These are phyloP conservation scores for Mycena rebaudengoi DNA, from an alignment of 768 basidiomycete species.

Conservation along the genomic window DNA sequence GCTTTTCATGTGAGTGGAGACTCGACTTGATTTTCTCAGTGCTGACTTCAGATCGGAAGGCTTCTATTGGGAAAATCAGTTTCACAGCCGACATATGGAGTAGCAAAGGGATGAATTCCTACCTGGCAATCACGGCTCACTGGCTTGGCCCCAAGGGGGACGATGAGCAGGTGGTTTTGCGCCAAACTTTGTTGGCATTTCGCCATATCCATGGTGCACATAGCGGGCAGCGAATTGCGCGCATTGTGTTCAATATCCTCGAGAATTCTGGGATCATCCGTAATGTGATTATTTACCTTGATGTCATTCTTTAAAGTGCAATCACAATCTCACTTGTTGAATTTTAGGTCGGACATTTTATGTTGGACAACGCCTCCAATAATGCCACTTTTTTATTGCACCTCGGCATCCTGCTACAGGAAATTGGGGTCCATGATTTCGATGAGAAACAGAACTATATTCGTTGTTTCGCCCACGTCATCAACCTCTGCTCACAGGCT, in stretches of 20 bases:
- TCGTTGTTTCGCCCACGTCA: neutral
- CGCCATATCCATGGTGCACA: conserved; percentile 1
- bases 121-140: conserved; percentile 9
- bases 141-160: conserved; percentile 10
- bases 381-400: conserved; percentile 8
- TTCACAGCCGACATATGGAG: conserved; percentile 6
- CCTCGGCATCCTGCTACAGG: conserved; percentile 5
- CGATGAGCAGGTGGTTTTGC: neutral
- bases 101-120: conserved; percentile 3
- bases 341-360: conserved; percentile 12
- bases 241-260: conserved; percentile 6
- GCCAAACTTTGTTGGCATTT: conserved; percentile 13
- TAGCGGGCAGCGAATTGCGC: conserved; percentile 6
- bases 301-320: conserved; percentile 7
- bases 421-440: conserved; percentile 4
- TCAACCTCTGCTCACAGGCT: neutral
- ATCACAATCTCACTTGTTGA: conserved; percentile 1
- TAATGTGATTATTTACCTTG: conserved; percentile 10
- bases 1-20: conserved; percentile 1
- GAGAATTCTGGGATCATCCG: neutral
- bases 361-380: conserved; percentile 8
- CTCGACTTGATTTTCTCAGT: neutral
- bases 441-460: conserved; percentile 7
- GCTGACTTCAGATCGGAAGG: neutral
- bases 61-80: conserved; percentile 6